Conservation (phyloP, 768 basidiomycete species). For the Tulasnella calospora region DNA sequence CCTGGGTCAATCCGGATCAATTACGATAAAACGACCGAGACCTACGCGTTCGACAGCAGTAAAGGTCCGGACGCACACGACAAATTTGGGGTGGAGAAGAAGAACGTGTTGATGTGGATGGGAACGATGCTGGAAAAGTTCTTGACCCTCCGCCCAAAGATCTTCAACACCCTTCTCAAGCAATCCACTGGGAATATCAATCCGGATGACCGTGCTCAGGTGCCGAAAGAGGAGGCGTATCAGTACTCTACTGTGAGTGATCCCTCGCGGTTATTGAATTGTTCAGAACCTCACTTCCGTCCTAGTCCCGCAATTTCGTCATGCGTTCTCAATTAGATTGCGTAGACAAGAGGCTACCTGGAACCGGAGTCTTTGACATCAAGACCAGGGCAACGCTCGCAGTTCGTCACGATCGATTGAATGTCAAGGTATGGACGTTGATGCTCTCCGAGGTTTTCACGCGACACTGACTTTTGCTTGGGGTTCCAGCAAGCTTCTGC, state of each 20-base stretch:
- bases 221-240: slow-evolving; percentile 60
- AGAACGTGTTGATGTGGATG: slow-evolving; percentile 76
- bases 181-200: slow-evolving; percentile 29
- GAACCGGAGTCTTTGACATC: slow-evolving; percentile 90
- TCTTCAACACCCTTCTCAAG: slow-evolving; percentile 56
- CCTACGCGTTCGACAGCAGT: slow-evolving; percentile 25
- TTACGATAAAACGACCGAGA: slow-evolving; percentile 39
- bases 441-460: neutral
- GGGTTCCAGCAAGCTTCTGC: slow-evolving; percentile 63
- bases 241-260: slow-evolving; percentile 70
- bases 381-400: slow-evolving; percentile 87
- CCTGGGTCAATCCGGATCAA: slow-evolving; percentile 66
- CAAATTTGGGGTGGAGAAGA: slow-evolving; percentile 36
- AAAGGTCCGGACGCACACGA: neutral
- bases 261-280: neutral
- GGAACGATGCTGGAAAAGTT: slow-evolving; percentile 87
- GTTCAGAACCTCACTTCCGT: neutral
- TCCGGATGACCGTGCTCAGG: slow-evolving; percentile 30
- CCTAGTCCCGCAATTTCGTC: slow-evolving; percentile 51
- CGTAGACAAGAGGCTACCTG: slow-evolving; percentile 71
- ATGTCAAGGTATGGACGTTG: slow-evolving; percentile 55
- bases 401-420: slow-evolving; percentile 78
- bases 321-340: slow-evolving; percentile 97
- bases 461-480: neutral
- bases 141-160: slow-evolving; percentile 58